A percentile compares a stretch with the other conserved stretches of the same genome.
Evolutionary conservation across 331 rosid species (phyloP).

Genomic region (Erythrophleum ivorense): DNA sequence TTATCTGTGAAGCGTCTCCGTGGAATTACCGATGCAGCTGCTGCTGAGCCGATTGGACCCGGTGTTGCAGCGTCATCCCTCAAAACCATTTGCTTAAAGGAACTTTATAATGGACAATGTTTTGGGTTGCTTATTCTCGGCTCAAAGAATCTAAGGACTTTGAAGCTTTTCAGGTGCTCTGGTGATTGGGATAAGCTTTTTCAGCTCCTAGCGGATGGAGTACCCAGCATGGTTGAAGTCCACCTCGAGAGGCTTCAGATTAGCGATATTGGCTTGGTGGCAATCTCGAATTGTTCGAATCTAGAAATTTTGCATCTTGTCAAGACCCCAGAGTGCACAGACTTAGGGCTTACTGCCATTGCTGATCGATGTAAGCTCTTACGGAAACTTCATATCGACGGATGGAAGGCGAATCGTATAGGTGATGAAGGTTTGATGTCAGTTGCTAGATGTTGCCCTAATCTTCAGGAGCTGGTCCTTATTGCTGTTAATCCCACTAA

Average conservation of each 20-base stretch:
- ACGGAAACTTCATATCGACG: constrained; percentile 94
- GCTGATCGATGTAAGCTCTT: constrained; percentile 83
- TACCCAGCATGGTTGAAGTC: constrained; percentile 65
- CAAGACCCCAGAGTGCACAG: constrained; percentile 91
- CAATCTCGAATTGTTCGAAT: constrained; percentile 69
- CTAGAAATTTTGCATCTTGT: constrained; percentile 94
- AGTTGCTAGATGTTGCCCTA: constrained; percentile 78
- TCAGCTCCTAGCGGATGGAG: constrained; percentile 52
- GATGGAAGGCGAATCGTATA: constrained; percentile 90
- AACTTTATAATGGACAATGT: constrained; percentile 89
- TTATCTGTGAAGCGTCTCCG: constrained; percentile 92
- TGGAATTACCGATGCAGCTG: constrained; percentile 68
- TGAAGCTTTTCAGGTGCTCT: constrained; percentile 88
- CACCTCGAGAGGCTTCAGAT: constrained; percentile 95
- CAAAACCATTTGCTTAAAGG: constrained; percentile 78
- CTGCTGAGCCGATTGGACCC: constrained; percentile 79
- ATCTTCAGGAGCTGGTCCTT: constrained; percentile 86
- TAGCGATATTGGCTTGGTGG: constrained; percentile 70
- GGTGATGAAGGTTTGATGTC: constrained; percentile 89
- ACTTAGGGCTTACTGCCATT: constrained; percentile 65
- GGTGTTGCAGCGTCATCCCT: constrained; percentile 73
- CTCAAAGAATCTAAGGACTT: constrained; percentile 73
- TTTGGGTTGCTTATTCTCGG: constrained; percentile 85
- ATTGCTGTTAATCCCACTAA: constrained; percentile 92
- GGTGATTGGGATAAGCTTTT: constrained; percentile 96